Percentiles rank a stretch among this genome's conserved stretches.
Conservation (phyloP, 1,284 basidiomycete species). For the Malassezia equina region DNA sequence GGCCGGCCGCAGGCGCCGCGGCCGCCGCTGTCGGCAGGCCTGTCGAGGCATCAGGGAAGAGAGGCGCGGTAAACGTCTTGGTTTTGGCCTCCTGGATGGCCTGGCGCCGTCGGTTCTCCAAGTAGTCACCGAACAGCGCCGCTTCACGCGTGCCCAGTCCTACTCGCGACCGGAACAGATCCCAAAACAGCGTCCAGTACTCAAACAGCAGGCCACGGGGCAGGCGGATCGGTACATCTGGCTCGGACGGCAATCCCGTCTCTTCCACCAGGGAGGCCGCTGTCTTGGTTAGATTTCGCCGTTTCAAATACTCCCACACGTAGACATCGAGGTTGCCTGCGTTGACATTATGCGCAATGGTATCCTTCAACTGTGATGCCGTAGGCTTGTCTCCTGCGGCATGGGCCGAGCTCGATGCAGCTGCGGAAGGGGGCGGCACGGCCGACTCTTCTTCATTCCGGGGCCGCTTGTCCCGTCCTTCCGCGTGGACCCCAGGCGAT, state of each 20-base stretch:
- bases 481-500: neutral
- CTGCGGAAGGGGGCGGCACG: neutral
- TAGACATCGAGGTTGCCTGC: conserved; percentile 36
- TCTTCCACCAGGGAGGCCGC: conserved; percentile 40
- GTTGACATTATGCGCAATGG: conserved; percentile 4
- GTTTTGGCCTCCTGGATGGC: conserved; percentile 15
- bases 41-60: neutral
- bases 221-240: conserved; percentile 39
- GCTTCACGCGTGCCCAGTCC: conserved; percentile 35
- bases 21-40: neutral
- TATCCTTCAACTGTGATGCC: neutral
- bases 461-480: conserved; percentile 3
- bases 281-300: conserved; percentile 31
- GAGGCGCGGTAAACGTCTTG: neutral
- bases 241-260: conserved; percentile 34
- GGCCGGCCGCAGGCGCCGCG: neutral
- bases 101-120: conserved; percentile 34
- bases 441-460: neutral
- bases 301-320: conserved; percentile 46
- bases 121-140: conserved; percentile 31
- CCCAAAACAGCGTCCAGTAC: conserved; percentile 48
- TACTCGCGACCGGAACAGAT: conserved; percentile 39
- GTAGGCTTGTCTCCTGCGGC: neutral
- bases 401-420: neutral
- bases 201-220: conserved; percentile 43